Evolutionary conservation across 192 early-diverging fungal genomes (phyloP).

Genomic region (Backusella circina): DNA sequence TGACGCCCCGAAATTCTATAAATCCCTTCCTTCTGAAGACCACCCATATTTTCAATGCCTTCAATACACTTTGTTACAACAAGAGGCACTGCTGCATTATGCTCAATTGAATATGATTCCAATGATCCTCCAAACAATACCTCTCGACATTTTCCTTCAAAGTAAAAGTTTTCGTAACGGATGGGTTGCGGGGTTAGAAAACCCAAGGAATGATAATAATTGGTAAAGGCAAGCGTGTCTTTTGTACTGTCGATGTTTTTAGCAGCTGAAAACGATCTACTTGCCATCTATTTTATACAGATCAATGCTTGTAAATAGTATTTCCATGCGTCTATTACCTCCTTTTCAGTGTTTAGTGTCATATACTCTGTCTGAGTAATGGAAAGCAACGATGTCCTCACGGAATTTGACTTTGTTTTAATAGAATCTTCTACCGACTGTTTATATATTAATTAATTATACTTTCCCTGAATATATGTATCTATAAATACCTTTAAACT

Average conservation of each 20-base stretch:
- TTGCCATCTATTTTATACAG: neutral
- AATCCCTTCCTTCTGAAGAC: conserved; percentile 35
- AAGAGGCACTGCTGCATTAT: conserved; percentile 26
- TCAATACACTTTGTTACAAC: conserved; percentile 34
- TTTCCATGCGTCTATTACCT: neutral
- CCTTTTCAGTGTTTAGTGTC: neutral
- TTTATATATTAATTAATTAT: neutral
- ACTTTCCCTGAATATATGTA: neutral
- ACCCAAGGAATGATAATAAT: conserved; percentile 12
- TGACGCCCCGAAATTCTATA: conserved; percentile 38
- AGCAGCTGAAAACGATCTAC: neutral
- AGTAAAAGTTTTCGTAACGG: conserved; percentile 30
- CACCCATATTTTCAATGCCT: conserved; percentile 30
- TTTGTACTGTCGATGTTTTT: conserved; percentile 9
- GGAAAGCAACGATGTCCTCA: neutral
- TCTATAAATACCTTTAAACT: neutral
- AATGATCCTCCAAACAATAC: conserved; percentile 35
- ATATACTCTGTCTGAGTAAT: neutral
- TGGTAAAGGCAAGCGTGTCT: conserved; percentile 20
- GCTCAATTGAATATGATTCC: conserved; percentile 21
- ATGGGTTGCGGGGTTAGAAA: conserved; percentile 18
- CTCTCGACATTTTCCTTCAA: conserved; percentile 31
- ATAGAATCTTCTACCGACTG: neutral
- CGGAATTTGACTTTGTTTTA: conserved; percentile 5
- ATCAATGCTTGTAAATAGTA: too few species aligned